Base-by-base conservation (phyloP, 805 yeast species). In the Isabelozyma gotoi region DNA sequence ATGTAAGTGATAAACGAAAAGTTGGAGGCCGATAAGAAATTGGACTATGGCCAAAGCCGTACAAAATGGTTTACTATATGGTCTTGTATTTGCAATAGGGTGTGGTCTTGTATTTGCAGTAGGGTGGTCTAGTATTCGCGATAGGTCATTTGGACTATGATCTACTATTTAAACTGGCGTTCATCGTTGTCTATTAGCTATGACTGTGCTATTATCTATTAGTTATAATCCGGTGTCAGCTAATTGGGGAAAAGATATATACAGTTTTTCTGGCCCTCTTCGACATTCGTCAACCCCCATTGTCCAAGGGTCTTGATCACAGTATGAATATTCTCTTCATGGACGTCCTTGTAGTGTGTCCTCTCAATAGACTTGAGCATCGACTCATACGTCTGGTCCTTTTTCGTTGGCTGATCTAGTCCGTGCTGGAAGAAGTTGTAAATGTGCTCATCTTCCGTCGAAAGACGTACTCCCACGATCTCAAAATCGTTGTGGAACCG, bases 231-330 rank as follows among this genome's bases (percentile, higher is more conserved):
- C 29, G 1, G 10, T 10, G 8, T n/a, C 29, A 10, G n/a, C 19
- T 20, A 33, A 32, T 33, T 18, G 7, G 54, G 52, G 19, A 55
- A 41, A 20, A 56, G 44, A 45, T 53, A 57, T 44, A 60, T 43
- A 51, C 54, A 44, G 35, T 50, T 39, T 18, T 42, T 36, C 27
- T 46, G 21, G 32, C 52, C 56, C 40, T 46, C 44, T 15, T 56
- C 53, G 5, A 62, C 67, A 10, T 41, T 39, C 17, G 54, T 51
- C 27, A 60, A 44, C 4, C 56, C 60, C 14, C 49, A 41, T 29
- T 44, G 50, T 2, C 58, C 68, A 35, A 60, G 44, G n/a, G 43
- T 43, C 21, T 47, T 53, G 46, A 61, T 42, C 14, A 60, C 37
- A 7, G 18, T 35, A 17, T 43, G 43, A 17, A 53, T 38, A 31